Conservation (phyloP, 306 rosid genomes). For the Vicia faba region DNA sequence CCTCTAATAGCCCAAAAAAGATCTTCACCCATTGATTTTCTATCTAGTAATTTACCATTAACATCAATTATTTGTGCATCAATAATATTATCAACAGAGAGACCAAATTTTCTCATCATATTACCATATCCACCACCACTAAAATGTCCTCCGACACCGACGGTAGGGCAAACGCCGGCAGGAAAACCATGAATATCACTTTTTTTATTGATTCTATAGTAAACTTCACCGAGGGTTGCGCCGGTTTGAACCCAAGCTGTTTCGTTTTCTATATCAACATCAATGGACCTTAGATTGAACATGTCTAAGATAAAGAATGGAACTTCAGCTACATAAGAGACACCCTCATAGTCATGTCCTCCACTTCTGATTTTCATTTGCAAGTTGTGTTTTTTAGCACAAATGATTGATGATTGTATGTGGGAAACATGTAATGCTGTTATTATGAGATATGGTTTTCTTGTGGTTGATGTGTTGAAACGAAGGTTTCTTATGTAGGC, state of each 20-base stretch:
- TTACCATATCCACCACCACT: conserved; percentile 87
- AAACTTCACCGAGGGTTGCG: conserved; percentile 68
- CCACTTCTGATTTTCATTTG: conserved; percentile 75
- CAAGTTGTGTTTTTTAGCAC: conserved; percentile 52
- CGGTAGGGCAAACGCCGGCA: conserved; percentile 80
- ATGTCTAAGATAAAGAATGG: conserved; percentile 74
- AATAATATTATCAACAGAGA: conserved; percentile 57
- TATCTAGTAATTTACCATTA: conserved; percentile 55
- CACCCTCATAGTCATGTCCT: conserved; percentile 73
- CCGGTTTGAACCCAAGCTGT: conserved; percentile 70
- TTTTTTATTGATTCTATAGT: conserved; percentile 51
- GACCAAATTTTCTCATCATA: conserved; percentile 71
- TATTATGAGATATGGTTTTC: conserved; percentile 60
- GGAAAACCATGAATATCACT: conserved; percentile 69
- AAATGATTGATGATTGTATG: conserved; percentile 49
- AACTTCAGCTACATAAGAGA: conserved; percentile 51
- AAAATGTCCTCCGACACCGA: conserved; percentile 71
- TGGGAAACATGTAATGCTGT: conserved; percentile 66
- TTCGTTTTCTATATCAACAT: conserved; percentile 46
- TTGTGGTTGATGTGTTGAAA: conserved; percentile 58
- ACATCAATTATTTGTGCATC: conserved; percentile 65
- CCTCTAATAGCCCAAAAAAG: conserved; percentile 91
- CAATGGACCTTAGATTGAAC: conserved; percentile 58
- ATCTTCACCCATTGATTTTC: conserved; percentile 76
- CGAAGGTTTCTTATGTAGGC: conserved; percentile 61